phyloP scores from a whole-genome alignment of 2,329 filamentous ascomycete species.

The Grosmannia clavigera region DNA sequence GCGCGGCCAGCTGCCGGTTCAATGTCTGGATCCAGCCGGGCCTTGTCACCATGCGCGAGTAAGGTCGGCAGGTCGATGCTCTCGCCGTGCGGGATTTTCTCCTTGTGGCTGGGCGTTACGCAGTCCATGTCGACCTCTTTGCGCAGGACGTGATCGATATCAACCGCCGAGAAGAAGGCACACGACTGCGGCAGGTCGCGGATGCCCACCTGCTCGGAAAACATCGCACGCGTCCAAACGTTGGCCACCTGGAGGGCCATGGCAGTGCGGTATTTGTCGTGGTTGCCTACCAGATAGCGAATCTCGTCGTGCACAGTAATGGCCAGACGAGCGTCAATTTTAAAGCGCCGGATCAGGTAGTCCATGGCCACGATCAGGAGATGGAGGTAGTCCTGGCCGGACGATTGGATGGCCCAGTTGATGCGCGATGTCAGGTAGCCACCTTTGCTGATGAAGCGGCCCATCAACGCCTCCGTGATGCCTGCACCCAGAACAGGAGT shows the following conservation, averaged over 20 bases:
- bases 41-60: conserved; percentile 56
- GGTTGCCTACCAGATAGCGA: conserved; percentile 73
- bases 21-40: conserved; percentile 55
- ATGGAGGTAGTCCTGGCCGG: conserved; percentile 92
- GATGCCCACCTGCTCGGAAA: conserved; percentile 92
- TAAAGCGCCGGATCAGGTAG: conserved; percentile 75
- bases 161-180: conserved; percentile 90
- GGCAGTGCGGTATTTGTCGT: conserved; percentile 78
- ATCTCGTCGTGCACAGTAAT: conserved; percentile 98
- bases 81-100: conserved; percentile 72
- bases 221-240: conserved; percentile 95
- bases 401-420: conserved; percentile 98
- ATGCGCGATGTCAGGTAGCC: conserved; percentile 93
- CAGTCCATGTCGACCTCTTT: conserved; percentile 99
- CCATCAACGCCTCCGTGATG: conserved; percentile 91
- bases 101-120: conserved; percentile 73
- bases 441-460: conserved; percentile 73
- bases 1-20: conserved; percentile 37
- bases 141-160: conserved; percentile 88
- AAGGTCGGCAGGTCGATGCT: conserved; percentile 72
- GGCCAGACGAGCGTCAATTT: conserved; percentile 70
- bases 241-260: conserved; percentile 93
- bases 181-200: conserved; percentile 87
- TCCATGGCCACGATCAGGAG: conserved; percentile 91
- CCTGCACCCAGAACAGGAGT: conserved; percentile 90